phyloP scores from a whole-genome alignment of 2,329 filamentous ascomycete species.

The Stachybotrys elegans region DNA sequence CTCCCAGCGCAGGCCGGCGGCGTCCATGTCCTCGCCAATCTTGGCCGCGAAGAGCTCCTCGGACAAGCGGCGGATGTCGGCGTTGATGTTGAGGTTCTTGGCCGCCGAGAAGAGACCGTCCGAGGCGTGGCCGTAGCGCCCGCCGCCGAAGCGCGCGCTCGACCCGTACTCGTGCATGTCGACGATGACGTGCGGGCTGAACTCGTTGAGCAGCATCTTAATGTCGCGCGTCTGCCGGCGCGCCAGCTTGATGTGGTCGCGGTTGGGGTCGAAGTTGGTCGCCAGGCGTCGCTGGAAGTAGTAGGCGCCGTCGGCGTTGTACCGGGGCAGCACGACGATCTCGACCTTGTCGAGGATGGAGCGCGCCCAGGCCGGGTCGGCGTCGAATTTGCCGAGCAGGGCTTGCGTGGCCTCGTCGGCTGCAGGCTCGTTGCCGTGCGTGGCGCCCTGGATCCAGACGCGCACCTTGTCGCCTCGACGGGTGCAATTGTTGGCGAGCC shows the following conservation, averaged over 20 bases:
- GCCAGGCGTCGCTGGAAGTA: conserved; percentile 26
- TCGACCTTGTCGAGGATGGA: conserved; percentile 21
- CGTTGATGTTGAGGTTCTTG: conserved; percentile 27
- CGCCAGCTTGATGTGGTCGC: conserved; percentile 26
- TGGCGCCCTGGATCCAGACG: conserved; percentile 25
- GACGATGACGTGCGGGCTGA: conserved; percentile 22
- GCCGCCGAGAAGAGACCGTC: conserved; percentile 27
- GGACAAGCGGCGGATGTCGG: conserved; percentile 20
- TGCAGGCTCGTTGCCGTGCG: conserved; percentile 26
- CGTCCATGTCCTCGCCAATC: conserved; percentile 22
- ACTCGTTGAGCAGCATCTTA: conserved; percentile 20
- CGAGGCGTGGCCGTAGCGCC: conserved; percentile 17
- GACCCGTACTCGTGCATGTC: conserved; percentile 28
- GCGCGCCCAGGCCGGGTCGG: conserved; percentile 20
- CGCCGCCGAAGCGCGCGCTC: conserved; percentile 8
- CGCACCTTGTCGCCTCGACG: conserved; percentile 16
- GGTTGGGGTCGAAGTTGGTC: conserved; percentile 25
- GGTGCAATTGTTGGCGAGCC: conserved; percentile 6
- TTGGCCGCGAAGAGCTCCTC: conserved; percentile 22
- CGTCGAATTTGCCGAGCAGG: conserved; percentile 23
- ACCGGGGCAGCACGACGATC: conserved; percentile 22
- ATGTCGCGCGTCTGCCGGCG: conserved; percentile 24
- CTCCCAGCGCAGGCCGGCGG: conserved; percentile 19
- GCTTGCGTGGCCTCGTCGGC: conserved; percentile 24
- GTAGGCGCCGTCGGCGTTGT: conserved; percentile 27